Base-by-base conservation (phyloP, 2,329 filamentous ascomycete genomes). In the Neofusicoccum kwambonambiense region DNA sequence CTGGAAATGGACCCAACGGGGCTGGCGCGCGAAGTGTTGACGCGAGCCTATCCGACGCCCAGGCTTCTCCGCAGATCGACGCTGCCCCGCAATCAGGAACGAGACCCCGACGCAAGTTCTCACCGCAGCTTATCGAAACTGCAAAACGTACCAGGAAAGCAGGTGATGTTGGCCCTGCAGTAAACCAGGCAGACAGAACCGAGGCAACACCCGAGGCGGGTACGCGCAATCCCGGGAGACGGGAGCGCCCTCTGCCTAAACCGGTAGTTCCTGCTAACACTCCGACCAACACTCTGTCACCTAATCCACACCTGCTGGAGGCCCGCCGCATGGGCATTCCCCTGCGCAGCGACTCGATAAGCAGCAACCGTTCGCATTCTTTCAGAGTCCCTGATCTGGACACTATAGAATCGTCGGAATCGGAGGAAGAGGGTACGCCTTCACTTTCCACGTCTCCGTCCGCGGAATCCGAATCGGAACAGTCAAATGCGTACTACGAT, bases 91-190 rank as follows among this genome's bases (percentile, higher is more conserved):
- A 64, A 58, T 69, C 61, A 72, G 71, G 68, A 51, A 73, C 73
- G 64, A 72, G 66, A 45, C 64, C 73, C 11, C 67, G 73, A 3
- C 80, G 82, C 47, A 84, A 78, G 66, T 96, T 96, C 75, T 85
- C 89, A 35, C 92, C 92, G 12, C 89, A 94, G 71, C 81, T 96
- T 64, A 89, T 96, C 67, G 92, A 94, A 76, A 93, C 91, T 2
- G 90, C 90, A 3, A 87, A 88, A 70, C 84, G 92, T 62, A 87
- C 88, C 39, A 87, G 90, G 68, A 87, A 87, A 71, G 85, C 85
- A 15, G 87, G 87, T 19, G 89, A 92, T 70, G 76, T 83, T 0
- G 83, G 83, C 5, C 87, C 88, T 19, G 86, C 88, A 35, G 86
- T 88, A 22, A 83, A 82, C 62, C 87, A 85, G 11, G 84, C 85